Evolutionary conservation across 768 basidiomycete genomes (phyloP), one percentile per base, ranked within the genome.

Genomic region (Rhodotorula toruloides): DNA sequence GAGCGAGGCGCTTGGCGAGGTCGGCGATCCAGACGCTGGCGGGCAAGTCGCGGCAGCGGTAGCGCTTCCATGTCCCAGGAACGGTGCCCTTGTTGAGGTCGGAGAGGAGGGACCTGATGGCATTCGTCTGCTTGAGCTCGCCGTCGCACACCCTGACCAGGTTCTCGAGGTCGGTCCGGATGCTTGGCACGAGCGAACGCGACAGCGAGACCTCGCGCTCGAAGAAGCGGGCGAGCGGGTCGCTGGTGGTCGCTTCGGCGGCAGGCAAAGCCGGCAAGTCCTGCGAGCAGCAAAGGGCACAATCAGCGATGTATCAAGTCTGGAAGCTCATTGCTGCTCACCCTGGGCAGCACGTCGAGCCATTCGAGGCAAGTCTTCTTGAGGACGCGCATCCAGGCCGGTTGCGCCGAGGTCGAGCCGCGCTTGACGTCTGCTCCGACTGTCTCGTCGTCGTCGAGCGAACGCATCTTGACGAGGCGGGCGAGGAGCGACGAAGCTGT

Each of bases 391-490:
- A 98, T 98, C 94, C 94, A 99, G 3, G 87, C 89, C 29, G 94
- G 93, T 75, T 90, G 88, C 61, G 88, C 85, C 2, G 66, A 57
- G 4, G 86, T 83, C 3, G 39, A 48, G 8, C 48, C 54, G 58
- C 65, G 57, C 50, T 84, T 78, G 37, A 46, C 29, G 25, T 67
- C 69, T 43, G 80, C 73, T 6, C 82, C 76, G 22, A 81, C 81
- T 27, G 85, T 84, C 53, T 91, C 90, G 43, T 92, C 89, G 66
- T 94, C 91, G 1, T 84, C 83, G 56, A 93, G 78, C 79, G 85
- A 89, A 59, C 91, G 83, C 91, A 96, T 94, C 81, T 92, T 92
- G 70, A 92, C 85, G 44, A 99, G 81, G 74, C 96, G 92, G 54
- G 84, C 81, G 49, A 98, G 82, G 25, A 94, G 81, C 65, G 87